phyloP scores from a whole-genome alignment of 345 rosid species.

The Gossypium raimondii region DNA sequence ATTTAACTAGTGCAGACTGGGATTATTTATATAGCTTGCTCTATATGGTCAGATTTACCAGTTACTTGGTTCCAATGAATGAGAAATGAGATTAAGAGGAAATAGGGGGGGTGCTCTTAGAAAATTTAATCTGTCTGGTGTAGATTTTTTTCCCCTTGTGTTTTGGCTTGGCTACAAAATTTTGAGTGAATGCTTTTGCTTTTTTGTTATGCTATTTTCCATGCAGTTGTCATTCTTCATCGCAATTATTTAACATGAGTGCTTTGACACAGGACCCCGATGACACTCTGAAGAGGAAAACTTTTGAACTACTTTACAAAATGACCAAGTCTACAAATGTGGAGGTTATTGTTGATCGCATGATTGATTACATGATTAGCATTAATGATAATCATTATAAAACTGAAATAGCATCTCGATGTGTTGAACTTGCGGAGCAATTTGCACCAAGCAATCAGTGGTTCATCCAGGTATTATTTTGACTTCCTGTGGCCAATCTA shows the following conservation, averaged over 20 bases:
- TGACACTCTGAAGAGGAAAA: constrained; percentile 94
- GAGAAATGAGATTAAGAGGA: not conserved
- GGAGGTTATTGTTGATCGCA: constrained; percentile 95
- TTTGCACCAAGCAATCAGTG: constrained; percentile 98
- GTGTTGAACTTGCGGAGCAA: constrained; percentile 95
- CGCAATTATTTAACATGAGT: constrained; percentile 3
- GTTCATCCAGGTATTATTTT: constrained; percentile 80
- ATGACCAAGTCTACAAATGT: constrained; percentile 97
- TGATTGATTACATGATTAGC: constrained; percentile 97
- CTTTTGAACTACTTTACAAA: constrained; percentile 86
- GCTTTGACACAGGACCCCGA: constrained; percentile 77
- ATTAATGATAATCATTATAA: constrained; percentile 93
- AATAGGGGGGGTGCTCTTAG: not conserved
- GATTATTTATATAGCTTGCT: not conserved
- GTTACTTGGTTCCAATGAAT: not conserved
- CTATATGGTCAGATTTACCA: not conserved
- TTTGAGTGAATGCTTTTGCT: not conserved
- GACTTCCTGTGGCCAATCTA: constrained; percentile 4
- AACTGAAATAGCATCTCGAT: constrained; percentile 94
- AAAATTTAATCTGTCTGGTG: not conserved
- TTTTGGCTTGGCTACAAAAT: not conserved
- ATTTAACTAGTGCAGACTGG: not conserved
- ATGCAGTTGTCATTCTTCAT: not conserved
- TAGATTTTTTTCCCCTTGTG: not conserved
- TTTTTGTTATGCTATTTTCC: not conserved